Evolutionary conservation across 176 grass and related monocot genomes (phyloP).

Genomic region (Oryza officinalis): DNA sequence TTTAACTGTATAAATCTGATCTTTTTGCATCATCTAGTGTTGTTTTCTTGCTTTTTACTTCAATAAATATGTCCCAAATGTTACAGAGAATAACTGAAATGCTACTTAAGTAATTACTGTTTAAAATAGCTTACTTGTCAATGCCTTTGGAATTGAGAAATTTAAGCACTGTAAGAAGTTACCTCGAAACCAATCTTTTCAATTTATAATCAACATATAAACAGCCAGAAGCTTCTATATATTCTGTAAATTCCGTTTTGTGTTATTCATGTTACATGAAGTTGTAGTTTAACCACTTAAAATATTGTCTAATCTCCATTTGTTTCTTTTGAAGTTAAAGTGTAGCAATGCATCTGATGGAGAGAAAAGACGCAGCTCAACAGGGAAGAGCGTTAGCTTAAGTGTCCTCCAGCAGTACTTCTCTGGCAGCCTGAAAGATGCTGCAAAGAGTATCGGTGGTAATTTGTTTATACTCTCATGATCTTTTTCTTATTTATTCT

Average conservation of each 20-base stretch:
- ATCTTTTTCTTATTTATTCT: constrained; percentile 5
- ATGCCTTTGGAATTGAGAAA: constrained; percentile 11
- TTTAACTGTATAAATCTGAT: constrained; percentile 4
- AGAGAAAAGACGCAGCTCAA: constrained; percentile 37
- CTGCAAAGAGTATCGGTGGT: constrained; percentile 80
- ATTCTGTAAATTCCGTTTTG: background rate
- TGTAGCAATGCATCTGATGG: constrained; percentile 23
- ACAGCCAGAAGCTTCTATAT: background rate
- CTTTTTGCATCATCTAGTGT: background rate
- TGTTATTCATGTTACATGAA: background rate
- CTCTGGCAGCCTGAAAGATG: constrained; percentile 73
- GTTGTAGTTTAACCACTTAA: background rate
- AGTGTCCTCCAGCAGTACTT: constrained; percentile 60
- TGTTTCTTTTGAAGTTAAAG: constrained; percentile 38
- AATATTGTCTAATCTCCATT: constrained; percentile 6
- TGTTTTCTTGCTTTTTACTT: background rate
- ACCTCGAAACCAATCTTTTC: background rate
- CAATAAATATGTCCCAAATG: background rate
- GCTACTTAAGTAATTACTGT: background rate
- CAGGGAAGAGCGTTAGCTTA: constrained; percentile 55
- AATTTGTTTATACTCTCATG: constrained; percentile 13
- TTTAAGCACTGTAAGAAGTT: background rate
- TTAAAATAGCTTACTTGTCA: background rate
- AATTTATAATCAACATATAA: background rate
- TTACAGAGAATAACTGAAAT: constrained; percentile 9